Base-by-base conservation (phyloP, 2,329 filamentous ascomycete genomes). In the Arthrinium phaeospermum region DNA sequence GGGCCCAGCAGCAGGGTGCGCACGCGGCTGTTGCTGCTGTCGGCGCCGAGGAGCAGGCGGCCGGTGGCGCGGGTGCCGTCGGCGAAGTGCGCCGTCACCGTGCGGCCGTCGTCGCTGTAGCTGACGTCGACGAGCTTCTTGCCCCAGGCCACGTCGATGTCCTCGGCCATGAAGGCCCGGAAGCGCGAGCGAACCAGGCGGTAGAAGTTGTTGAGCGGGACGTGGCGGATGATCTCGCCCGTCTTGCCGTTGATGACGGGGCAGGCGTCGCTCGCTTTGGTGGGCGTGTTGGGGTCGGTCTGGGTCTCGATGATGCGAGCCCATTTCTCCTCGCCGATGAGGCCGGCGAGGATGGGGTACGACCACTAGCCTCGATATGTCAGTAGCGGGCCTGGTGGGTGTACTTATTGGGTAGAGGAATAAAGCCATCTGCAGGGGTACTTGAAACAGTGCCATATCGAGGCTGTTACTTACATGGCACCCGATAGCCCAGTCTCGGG, bases 51-150 rank as follows among this genome's bases (percentile, higher is more conserved):
- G 22, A 83, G 70, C 37, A 81, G 70, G 12, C 76, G 73, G 3
- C 80, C 81, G 10, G 71, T 77, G 49, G 75, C 74, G 14, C 73
- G 41, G 44, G 79, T 73, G 6, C 79, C 79, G 72, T 83, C 80
- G 44, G 76, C 77, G 69, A 82, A 83, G 16, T 76, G 67, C 12
- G 78, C 80, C 27, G 77, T 80, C 6, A 79, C 79, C 34, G 61
- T 76, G 13, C 61, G 49, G 53, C 14, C 12, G 45, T 61, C 51
- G 22, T 14, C 22, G 8, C 76, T 72, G 37, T 82, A 79, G 41
- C 79, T 75, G 68, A 86, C 75, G 64, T 79, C 70, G 5, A 77
- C 75, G 41, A 86, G 78, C 64, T 73, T 76, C 75, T 85, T 86
- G 71, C 80, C 79, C 75, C 81, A 84, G 67, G 77, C 71, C 5